Base-by-base conservation (phyloP, 1,139 yeast genomes). In the Hyphopichia fennica region DNA sequence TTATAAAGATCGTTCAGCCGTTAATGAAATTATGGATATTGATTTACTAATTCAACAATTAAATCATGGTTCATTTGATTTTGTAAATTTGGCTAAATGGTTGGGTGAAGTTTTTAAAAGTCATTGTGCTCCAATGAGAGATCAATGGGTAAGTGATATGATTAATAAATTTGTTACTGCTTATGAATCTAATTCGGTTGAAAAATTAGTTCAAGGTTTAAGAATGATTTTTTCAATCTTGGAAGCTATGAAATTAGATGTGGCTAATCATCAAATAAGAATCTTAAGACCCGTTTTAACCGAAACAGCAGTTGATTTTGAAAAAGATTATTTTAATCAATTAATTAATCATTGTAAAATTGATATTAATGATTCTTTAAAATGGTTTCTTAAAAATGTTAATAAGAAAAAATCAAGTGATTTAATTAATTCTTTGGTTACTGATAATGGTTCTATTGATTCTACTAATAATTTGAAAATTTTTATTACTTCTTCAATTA, bases 91-190 rank as follows among this genome's bases (percentile, higher is more conserved):
- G 57, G 77, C 89, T n/a, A 69, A 70, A 43, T 85, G 93, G 87
- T 72, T 87, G 31, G 79, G 87, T 11, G 67, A 75, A 25, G 82
- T 86, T 30, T 83, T 88, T 65, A 86, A 87, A 62, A 76, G 81
- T 44, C 95, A 86, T 61, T 90, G 97, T 67, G 96, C 97, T 10
- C 98, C 98, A 46, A 89, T 89, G 96, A 78, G 98, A 55, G 96
- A 89, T 63, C 71, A 80, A 38, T 85, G 95, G 89, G 96, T 90
- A 35, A 87, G 84, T 54, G 87, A 84, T 53, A 88, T 91, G 95
- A 81, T 80, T 42, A 58, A 62, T n/a, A 79, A 82, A 54, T 85
- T 90, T 57, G 75, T 72, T 42, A 75, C 74, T 44, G 89, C 95
- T 18, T 79, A 79, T 47, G 60, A 64, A n/a, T 69, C 72, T 27